These are phyloP conservation scores for Auriscalpium orientale DNA, from an alignment of 768 basidiomycete species.

Conservation along the genomic window DNA sequence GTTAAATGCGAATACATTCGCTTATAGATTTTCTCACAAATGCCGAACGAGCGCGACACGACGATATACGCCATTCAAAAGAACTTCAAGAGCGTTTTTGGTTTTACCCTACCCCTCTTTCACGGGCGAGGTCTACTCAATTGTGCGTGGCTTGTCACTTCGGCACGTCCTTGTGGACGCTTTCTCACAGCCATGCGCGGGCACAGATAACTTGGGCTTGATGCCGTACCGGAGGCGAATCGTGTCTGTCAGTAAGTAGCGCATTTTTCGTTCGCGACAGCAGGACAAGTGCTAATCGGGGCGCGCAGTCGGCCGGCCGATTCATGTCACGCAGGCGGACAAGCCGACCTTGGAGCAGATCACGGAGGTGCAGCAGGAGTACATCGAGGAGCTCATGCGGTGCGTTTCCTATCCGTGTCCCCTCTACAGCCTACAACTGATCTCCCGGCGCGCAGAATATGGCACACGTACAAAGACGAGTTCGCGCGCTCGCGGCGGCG, in stretches of 20 bases:
- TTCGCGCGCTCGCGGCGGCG: constrained; percentile 78
- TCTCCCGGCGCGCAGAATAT: constrained; percentile 52
- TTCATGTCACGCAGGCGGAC: constrained; percentile 67
- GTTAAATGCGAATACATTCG: too few species aligned
- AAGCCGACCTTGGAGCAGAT: constrained; percentile 81
- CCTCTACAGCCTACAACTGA: too few species aligned
- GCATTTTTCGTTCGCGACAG: not conserved
- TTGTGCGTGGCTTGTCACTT: constrained; percentile 42
- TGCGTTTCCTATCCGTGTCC: constrained; percentile 27
- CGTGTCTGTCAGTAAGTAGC: constrained; percentile 86
- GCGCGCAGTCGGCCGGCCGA: constrained; percentile 75
- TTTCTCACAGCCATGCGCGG: not conserved
- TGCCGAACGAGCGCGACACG: constrained; percentile 93
- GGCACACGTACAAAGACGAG: constrained; percentile 92
- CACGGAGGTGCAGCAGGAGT: constrained; percentile 67
- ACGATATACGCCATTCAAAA: constrained; percentile 81
- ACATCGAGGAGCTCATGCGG: constrained; percentile 91
- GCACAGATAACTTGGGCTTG: constrained; percentile 85
- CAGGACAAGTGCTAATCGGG: not conserved
- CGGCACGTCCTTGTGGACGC: too few species aligned
- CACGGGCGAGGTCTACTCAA: constrained; percentile 93
- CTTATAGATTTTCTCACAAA: constrained; percentile 88
- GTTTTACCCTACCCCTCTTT: constrained; percentile 96
- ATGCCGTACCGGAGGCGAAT: constrained; percentile 95
- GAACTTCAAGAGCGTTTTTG: constrained; percentile 86